Conservation (phyloP, 192 early-diverging fungal genomes). For the Radiomyces spectabilis region DNA sequence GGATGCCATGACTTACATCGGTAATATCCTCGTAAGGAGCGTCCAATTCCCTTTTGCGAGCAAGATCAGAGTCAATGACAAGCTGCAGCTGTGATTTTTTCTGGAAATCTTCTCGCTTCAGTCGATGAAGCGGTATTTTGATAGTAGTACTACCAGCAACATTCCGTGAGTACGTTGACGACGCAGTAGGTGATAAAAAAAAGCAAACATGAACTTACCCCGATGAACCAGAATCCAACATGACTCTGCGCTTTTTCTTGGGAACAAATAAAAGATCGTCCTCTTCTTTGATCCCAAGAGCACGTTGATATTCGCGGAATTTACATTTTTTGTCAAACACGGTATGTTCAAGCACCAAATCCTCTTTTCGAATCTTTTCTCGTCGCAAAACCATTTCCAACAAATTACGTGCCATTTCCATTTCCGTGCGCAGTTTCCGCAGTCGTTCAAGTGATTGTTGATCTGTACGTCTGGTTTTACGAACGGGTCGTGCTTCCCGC, state of each 20-base stretch:
- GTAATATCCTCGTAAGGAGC: constrained; percentile 63
- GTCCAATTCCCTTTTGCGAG: constrained; percentile 47
- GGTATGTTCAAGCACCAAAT: constrained; percentile 64
- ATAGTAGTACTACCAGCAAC: constrained; percentile 51
- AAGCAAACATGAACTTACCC: constrained; percentile 23
- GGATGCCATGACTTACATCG: constrained; percentile 41
- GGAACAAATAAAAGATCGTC: constrained; percentile 33
- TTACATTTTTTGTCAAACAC: constrained; percentile 65
- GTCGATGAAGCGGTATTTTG: constrained; percentile 49
- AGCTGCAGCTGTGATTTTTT: constrained; percentile 33
- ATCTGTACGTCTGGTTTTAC: constrained; percentile 85
- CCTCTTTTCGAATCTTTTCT: constrained; percentile 70
- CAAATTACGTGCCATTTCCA: constrained; percentile 67
- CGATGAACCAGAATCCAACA: constrained; percentile 19
- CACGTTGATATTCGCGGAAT: constrained; percentile 56
- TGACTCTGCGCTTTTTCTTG: constrained; percentile 36
- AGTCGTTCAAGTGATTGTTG: constrained; percentile 81
- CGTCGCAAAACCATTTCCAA: constrained; percentile 75
- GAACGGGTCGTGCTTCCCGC: constrained; percentile 80
- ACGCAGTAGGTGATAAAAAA: too few relatives aligned
- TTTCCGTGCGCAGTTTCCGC: constrained; percentile 68
- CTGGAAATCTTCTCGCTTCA: constrained; percentile 36
- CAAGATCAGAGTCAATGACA: constrained; percentile 47
- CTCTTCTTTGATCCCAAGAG: constrained; percentile 62
- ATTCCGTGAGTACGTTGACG: too few relatives aligned